Conservation (phyloP, 495 filamentous ascomycete species). For the Penicillium maclennaniae region DNA sequence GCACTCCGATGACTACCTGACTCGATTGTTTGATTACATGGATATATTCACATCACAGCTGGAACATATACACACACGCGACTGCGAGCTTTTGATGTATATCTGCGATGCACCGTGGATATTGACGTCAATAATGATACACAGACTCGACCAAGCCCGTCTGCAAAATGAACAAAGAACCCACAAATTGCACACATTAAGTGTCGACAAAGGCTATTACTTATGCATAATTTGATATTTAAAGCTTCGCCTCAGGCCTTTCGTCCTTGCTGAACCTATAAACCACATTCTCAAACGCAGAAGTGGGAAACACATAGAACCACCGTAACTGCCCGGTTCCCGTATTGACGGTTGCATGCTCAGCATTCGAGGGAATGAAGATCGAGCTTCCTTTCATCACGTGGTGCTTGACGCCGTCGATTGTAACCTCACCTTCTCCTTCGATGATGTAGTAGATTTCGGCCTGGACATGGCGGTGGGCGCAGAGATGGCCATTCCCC, state of each 20-base stretch:
- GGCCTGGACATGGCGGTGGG: conserved; percentile 32
- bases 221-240: background rate
- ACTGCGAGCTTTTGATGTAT: too few relatives aligned
- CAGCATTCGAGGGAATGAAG: conserved; percentile 34
- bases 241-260: background rate
- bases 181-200: too few relatives aligned
- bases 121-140: too few relatives aligned
- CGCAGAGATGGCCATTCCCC: conserved; percentile 23
- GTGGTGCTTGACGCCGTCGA: conserved; percentile 21
- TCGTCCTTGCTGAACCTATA: conserved; percentile 23
- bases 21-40: too few relatives aligned
- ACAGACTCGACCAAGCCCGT: too few relatives aligned
- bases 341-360: conserved; percentile 34
- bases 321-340: conserved; percentile 21
- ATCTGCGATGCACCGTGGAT: too few relatives aligned
- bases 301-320: conserved; percentile 38
- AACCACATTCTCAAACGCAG: conserved; percentile 31
- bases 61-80: too few relatives aligned
- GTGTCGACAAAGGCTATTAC: too few relatives aligned
- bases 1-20: too few relatives aligned
- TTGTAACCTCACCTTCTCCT: conserved; percentile 24
- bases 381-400: conserved; percentile 26
- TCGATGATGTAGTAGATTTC: conserved; percentile 39
- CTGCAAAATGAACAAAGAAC: too few relatives aligned
- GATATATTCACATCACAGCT: too few relatives aligned